Evolutionary conservation across 495 filamentous ascomycete species (phyloP).

Genomic region (Podospora bellae-mahoneyi): DNA sequence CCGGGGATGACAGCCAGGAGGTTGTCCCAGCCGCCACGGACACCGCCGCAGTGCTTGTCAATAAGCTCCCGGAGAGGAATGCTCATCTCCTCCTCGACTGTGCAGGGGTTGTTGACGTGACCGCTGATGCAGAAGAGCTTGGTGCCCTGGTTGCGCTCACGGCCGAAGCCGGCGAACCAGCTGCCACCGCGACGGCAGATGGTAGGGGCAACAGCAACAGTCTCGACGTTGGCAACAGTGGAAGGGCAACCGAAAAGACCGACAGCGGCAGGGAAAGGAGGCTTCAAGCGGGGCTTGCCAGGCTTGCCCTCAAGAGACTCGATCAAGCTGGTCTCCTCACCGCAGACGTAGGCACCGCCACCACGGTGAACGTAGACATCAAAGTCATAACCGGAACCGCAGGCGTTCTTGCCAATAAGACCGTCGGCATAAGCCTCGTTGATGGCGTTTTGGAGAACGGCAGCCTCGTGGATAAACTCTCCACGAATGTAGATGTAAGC

Average conservation of each 20-base stretch:
- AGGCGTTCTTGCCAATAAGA: slow-evolving; percentile 95
- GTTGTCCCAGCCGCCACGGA: slow-evolving; percentile 97
- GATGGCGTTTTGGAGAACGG: slow-evolving; percentile 88
- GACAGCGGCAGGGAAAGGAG: slow-evolving; percentile 94
- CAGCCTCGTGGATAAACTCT: slow-evolving; percentile 97
- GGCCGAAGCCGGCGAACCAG: slow-evolving; percentile 92
- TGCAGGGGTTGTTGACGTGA: slow-evolving; percentile 97
- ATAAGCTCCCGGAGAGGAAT: slow-evolving; percentile 93
- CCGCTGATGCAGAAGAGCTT: slow-evolving; percentile 99
- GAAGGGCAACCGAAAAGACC: slow-evolving; percentile 97
- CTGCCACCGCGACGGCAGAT: slow-evolving; percentile 87
- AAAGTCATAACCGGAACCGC: slow-evolving; percentile 94
- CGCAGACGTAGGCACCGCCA: slow-evolving; percentile 95
- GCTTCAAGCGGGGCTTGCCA: slow-evolving; percentile 96
- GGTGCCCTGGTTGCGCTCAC: slow-evolving; percentile 91
- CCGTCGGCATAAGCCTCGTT: slow-evolving; percentile 95
- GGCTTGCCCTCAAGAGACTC: slow-evolving; percentile 98
- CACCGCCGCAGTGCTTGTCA: slow-evolving; percentile 95
- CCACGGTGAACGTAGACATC: slow-evolving; percentile 95
- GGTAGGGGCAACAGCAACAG: slow-evolving; percentile 88
- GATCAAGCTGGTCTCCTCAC: slow-evolving; percentile 96
- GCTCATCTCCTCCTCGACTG: slow-evolving; percentile 98
- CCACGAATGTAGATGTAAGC: slow-evolving; percentile 99
- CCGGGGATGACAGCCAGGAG: slow-evolving; percentile 91
- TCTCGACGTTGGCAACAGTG: slow-evolving; percentile 98